Evolutionary conservation across 2,329 filamentous ascomycete genomes (phyloP).

Genomic region (Talaromyces pinophilus): DNA sequence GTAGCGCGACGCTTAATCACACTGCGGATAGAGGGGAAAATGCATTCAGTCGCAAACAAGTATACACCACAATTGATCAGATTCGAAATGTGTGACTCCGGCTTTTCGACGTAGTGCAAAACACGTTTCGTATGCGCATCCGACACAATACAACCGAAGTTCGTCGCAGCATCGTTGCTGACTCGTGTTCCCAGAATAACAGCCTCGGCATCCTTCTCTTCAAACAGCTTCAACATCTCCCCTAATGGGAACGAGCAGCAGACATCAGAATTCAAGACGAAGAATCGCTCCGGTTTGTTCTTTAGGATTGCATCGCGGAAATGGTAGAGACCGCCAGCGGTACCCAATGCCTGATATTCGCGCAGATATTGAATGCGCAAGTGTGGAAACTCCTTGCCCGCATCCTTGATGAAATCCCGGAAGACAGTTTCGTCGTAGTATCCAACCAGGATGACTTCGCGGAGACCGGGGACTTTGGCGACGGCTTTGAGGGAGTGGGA

Average conservation of each 20-base stretch:
- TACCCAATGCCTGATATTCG: constrained; percentile 95
- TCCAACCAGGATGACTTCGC: constrained; percentile 95
- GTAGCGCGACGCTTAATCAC: constrained; percentile 95
- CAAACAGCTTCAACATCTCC: constrained; percentile 93
- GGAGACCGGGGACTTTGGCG: constrained; percentile 85
- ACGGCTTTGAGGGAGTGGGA: constrained; percentile 95
- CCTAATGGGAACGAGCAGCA: constrained; percentile 97
- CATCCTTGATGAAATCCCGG: constrained; percentile 96
- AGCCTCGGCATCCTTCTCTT: constrained; percentile 93
- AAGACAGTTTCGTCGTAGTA: constrained; percentile 98
- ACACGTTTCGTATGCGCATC: constrained; percentile 93
- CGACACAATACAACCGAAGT: constrained; percentile 97
- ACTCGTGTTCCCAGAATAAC: constrained; percentile 93
- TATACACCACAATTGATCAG: constrained; percentile 99
- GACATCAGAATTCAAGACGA: constrained; percentile 96
- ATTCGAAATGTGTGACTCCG: constrained; percentile 95
- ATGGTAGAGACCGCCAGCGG: constrained; percentile 95
- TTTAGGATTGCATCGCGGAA: constrained; percentile 99
- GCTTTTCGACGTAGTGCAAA: constrained; percentile 98
- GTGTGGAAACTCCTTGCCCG: constrained; percentile 78
- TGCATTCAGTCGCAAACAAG: constrained; percentile 91
- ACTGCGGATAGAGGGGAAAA: constrained; percentile 91
- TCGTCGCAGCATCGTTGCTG: constrained; percentile 84
- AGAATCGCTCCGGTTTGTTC: constrained; percentile 89
- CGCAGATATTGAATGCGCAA: constrained; percentile 92